A percentile compares a stretch with the other conserved stretches of the same genome.
Conservation (phyloP, 208 protist species). For the Crithidia mellificae region DNA sequence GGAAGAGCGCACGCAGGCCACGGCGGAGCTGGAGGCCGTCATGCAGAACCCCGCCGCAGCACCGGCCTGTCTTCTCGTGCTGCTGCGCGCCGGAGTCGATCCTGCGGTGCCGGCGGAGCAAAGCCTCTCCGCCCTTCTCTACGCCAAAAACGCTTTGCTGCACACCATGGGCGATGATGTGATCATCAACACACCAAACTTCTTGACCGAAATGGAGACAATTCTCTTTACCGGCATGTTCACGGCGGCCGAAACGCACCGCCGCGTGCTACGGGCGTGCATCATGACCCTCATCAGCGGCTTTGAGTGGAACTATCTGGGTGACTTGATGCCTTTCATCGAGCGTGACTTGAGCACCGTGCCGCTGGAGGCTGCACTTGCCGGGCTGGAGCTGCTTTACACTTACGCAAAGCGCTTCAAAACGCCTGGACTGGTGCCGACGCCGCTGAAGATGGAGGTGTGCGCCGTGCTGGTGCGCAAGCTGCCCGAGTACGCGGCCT, state of each 20-base stretch:
- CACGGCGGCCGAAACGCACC: constrained; percentile 54
- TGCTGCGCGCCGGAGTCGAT: constrained; percentile 65
- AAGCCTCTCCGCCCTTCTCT: constrained; percentile 80
- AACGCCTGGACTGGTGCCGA: constrained; percentile 47
- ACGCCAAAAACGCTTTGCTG: constrained; percentile 82
- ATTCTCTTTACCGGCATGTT: constrained; percentile 69
- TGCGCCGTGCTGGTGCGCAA: constrained; percentile 43
- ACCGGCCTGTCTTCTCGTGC: constrained; percentile 52
- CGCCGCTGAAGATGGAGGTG: constrained; percentile 50
- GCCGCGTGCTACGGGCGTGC: constrained; percentile 63
- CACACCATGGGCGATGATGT: constrained; percentile 61
- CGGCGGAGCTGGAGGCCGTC: constrained; percentile 54
- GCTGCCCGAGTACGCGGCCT: constrained; percentile 62
- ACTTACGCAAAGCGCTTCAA: constrained; percentile 78
- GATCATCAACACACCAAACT: constrained; percentile 27
- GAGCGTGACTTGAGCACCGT: constrained; percentile 25
- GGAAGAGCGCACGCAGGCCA: constrained; percentile 70
- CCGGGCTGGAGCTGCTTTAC: constrained; percentile 74
- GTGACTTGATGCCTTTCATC: constrained; percentile 65
- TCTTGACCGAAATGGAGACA: constrained; percentile 65
- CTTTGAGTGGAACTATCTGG: constrained; percentile 84
- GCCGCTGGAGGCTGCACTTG: constrained; percentile 33
- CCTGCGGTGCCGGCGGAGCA: constrained; percentile 50
- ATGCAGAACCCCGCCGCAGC: constrained; percentile 45
- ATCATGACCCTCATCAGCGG: constrained; percentile 64